Evolutionary conservation across 768 basidiomycete genomes (phyloP), one percentile per base, ranked within the genome.

Genomic region (Tylopilus felleus): DNA sequence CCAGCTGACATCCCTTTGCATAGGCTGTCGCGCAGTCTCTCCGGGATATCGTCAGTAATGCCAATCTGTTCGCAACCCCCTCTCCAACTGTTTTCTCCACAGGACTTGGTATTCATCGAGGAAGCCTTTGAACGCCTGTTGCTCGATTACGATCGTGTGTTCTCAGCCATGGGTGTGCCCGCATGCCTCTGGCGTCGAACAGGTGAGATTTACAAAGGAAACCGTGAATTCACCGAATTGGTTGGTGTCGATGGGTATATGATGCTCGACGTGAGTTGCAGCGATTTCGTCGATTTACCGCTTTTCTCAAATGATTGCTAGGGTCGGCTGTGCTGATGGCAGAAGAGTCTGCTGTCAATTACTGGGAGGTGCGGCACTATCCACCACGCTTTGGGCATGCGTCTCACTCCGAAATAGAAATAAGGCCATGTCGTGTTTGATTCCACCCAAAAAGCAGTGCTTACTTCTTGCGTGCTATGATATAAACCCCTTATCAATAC

Each of bases 161-260:
- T 93, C 72, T 86, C 87, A 49, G 93, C 92, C 0, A 98, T 99
- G 88, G 94, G 93, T 31, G 93, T 98, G 4, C 96, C 96, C 0
- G 93, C 94, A 0, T 99, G 96, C 61, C 79, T 98, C 8, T 98
- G 96, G 96, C 79, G 95, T 25, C 77, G 96, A 46, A 99, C 96
- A 3, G 96, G 96, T 28, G 95, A 98, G 74, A 98, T 98, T 57
- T 98, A 98, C 78, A 98, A 98, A 71, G 95, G 89, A 40, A 99
- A 99, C 67, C 82, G 92, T 51, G 94, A 96, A 73, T 98, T 98
- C 68, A 86, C 92, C 8, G 91, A 93, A 63, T 77, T 98, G 9
- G 82, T 97, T 29, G 87, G 94, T 21, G 79, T 97, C 27, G 90
- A 93, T 52, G 88, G 90, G 38, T 84, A 84, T 56, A 86, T 90